Base-by-base conservation (phyloP, 768 basidiomycete species). In the Trichaptum fuscoviolaceum region DNA sequence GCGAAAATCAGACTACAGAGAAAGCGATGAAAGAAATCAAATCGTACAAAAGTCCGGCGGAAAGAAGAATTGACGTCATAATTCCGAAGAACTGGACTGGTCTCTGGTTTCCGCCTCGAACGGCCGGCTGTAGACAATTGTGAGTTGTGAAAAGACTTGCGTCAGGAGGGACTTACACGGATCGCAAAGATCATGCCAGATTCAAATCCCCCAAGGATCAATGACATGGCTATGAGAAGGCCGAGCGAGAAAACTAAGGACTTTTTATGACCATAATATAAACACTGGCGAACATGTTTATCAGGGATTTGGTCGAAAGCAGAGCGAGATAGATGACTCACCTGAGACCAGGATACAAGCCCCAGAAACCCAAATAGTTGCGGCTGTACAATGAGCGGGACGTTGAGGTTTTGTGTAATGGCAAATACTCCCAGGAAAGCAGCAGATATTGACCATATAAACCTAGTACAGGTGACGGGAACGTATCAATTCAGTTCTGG, bases 351-450 rank as follows among this genome's bases (percentile, higher is more conserved):
- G 1, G 87, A 88, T 12, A 89, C 69, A 2, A 89, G 77, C 0
- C 81, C 77, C 15, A 94, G 77, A 26, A 84, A 76, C 0, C 84
- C 85, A 71, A 93, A 90, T 1, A 87, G 69, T 67, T 89, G 87
- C 6, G 87, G 85, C 73, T 91, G 87, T 1, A 89, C 66, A 58
- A 90, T 88, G 57, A 93, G 81, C 0, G 92, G 90, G 36, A 92
- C 83, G 72, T 87, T 91, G 52, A 93, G 74, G 64, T 85, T 75
- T 69, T 90, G 87, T 0, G 86, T 76, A 63, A 93, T 80, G 23
- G 77, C 76, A 73, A 93, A 95, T 15, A 84, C 79, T n/a, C 91
- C 91, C 7, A 92, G 78, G 69, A 88, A 87, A 35, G 83, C 75
- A 1, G 81, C 81, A 0, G 88, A 77, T 6, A 85, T 68, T 4